Evolutionary conservation across 225 moss, liverwort and hornwort species (phyloP), one percentile per base, ranked within the genome.

Genomic region (Straminergon stramineum): DNA sequence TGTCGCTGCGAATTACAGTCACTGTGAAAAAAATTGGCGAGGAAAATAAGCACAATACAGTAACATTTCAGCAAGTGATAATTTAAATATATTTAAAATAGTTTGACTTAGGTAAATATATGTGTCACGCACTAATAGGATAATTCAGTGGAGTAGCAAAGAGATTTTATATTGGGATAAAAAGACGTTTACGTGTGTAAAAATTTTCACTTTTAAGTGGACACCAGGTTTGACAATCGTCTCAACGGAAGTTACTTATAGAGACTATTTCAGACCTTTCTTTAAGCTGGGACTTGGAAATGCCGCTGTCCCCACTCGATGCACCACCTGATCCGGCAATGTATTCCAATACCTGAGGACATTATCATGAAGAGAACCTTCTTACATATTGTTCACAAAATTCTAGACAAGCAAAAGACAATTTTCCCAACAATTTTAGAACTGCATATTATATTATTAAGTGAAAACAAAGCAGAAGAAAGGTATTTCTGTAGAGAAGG

Each of bases 241-340:
- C 51, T 52, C 84, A 65, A 39, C 45, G 45, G 68, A 43, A 53
- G 39, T 68, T 86, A 73, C 16, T 78, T 34, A 11, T 67, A 81
- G 35, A 66, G 55, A n/a, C 65, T 58, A 27, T 18, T 65, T 45
- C 74, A 28, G 32, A 92, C 97, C 97, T 96, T 88, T 99, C 98
- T 91, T 99, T 99, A 5, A 99, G 93, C 74, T 91, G 94, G 80
- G 95, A 67, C 91, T 95, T 96, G 45, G 98, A 96, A 92, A 99
- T 93, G 88, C 96, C 95, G 84, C 95, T 95, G 10, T 94, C 94
- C 58, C 94, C 96, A 88, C 92, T 92, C 35, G 94, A 88, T 71
- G 85, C 90, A 86, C 94, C 90, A 86, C 96, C 96, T 82, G 96
- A 94, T 68, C 96, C 96, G 71, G 93, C 95, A 52, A 99, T 92